Base-by-base conservation (phyloP, 1,284 basidiomycete genomes). In the Ustilago cynodontis region DNA sequence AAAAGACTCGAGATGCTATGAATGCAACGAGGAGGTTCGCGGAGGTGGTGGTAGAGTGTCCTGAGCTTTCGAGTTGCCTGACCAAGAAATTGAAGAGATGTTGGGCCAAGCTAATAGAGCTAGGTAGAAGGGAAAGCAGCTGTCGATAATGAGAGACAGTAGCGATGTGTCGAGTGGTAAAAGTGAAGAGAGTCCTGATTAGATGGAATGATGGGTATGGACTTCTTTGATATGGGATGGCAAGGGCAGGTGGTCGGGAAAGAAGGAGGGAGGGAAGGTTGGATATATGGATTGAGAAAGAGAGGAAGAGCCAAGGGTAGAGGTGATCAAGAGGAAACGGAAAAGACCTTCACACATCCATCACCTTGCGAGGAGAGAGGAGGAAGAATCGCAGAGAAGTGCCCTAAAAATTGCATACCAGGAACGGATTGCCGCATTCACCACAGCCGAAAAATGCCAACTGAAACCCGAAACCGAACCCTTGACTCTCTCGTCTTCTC, bases 401-500 rank as follows among this genome's bases (percentile, higher is more conserved):
- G 59, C 59, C 69, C 69, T 71, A 66, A 63, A 71, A 55, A 31
- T 63, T 29, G 59, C 45, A 24, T 45, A 35, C 28, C 51, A 61
- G 53, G 53, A 41, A 53, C 33, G n/a, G 53, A 54, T 61, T 24
- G 39, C 28, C 59, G 39, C 49, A 56, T 31, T 54, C 39, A 29
- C 28, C n/a, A 33, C 52, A 50, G 49, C 51, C 51, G 43, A 28
- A 52, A 33, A 16, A 35, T 22, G 49, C 6, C 49, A 24, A 39
- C 11, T 49, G 59, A 55, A 52, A 55, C 51, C 51, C 13, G 33
- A 51, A 43, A 20, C 47, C 13, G 49, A 62, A 41, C 37, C 39
- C 58, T 51, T 51, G 8, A 9, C 18, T 26, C 51, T 16, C 31
- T 33, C 6, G 11, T 33, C 31, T 33, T 33, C 31, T 33, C 31